Base-by-base conservation (phyloP, 2,329 filamentous ascomycete species). In the Exophiala aquamarina region DNA sequence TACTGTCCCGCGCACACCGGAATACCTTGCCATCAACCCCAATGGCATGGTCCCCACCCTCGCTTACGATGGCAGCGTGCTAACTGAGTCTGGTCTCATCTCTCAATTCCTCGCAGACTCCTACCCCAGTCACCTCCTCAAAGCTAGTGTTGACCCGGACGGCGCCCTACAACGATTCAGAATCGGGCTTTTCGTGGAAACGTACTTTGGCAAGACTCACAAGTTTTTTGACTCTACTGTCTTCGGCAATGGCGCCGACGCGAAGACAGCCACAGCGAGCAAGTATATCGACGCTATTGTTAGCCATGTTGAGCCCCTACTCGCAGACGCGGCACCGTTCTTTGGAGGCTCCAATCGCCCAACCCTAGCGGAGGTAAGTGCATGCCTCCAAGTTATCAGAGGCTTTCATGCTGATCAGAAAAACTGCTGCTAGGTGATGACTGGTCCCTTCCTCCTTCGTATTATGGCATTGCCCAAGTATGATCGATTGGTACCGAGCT, bases 231-330 rank as follows among this genome's bases (percentile, higher is more conserved):
- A 71, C 50, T 73, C 74, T 49, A 63, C 72, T 8, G 50, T 79
- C n/a, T 63, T 70, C 3, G 70, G 77, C 1, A 69, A 73, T 40
- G 61, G 64, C n/a, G 65, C 74, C 1, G 74, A 69, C 7, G 82
- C 82, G 40, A 71, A 73, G 4, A 71, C 76, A 2, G 68, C 68
- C 2, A 61, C 76, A 3, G 70, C 65, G 0, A 66, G 75, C 18
- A 75, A 75, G 11, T 69, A 81, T 15, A 70, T 84, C 3, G 73
- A 71, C 1, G 72, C 70, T 2, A 67, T 87, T 1, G 72, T 74
- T 42, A 88, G 86, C 69, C 86, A 91, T 60, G 69, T 93, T 46
- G 87, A 91, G 68, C 86, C 86, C 1, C 67, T 89, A 29, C 70
- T 93, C 19, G 61, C 58, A 2, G 70, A 74, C 43, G 75, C 75